A percentile compares a stretch with the other conserved stretches of the same genome.
These are phyloP conservation scores for Serendipita vermifera DNA, from an alignment of 768 basidiomycete species.

Conservation along the genomic window DNA sequence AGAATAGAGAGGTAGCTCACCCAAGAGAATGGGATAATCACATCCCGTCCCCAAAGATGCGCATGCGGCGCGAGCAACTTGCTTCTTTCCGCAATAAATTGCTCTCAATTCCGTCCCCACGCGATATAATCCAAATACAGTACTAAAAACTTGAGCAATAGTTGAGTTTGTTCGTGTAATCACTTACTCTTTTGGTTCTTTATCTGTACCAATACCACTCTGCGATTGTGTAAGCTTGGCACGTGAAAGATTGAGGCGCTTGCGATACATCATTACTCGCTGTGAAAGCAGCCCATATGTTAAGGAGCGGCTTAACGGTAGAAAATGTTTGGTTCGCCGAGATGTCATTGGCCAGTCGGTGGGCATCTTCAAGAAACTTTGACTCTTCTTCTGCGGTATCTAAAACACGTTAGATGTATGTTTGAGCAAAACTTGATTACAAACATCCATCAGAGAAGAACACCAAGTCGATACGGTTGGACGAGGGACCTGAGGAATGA, in stretches of 20 bases:
- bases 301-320: constrained; percentile 59
- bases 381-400: constrained; percentile 42
- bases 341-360: constrained; percentile 52
- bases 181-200: constrained; percentile 53
- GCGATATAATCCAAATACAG: constrained; percentile 62
- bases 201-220: constrained; percentile 62
- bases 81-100: constrained; percentile 55
- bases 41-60: constrained; percentile 48
- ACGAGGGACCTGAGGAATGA: constrained; percentile 44
- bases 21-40: constrained; percentile 63
- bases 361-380: constrained; percentile 56
- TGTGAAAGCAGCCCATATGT: constrained; percentile 71
- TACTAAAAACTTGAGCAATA: constrained; percentile 40
- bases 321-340: constrained; percentile 64
- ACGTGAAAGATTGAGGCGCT: background rate
- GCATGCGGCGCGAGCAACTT: constrained; percentile 58
- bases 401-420: constrained; percentile 19
- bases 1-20: constrained; percentile 26
- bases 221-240: constrained; percentile 18
- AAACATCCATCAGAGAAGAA: constrained; percentile 71
- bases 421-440: constrained; percentile 19
- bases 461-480: constrained; percentile 58
- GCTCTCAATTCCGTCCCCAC: constrained; percentile 65
- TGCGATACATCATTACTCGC: constrained; percentile 53
- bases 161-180: background rate